Percentiles rank a stretch among this genome's conserved stretches.
Evolutionary conservation across 2,329 filamentous ascomycete genomes (phyloP).

Genomic region (Keithomyces neogunnii): DNA sequence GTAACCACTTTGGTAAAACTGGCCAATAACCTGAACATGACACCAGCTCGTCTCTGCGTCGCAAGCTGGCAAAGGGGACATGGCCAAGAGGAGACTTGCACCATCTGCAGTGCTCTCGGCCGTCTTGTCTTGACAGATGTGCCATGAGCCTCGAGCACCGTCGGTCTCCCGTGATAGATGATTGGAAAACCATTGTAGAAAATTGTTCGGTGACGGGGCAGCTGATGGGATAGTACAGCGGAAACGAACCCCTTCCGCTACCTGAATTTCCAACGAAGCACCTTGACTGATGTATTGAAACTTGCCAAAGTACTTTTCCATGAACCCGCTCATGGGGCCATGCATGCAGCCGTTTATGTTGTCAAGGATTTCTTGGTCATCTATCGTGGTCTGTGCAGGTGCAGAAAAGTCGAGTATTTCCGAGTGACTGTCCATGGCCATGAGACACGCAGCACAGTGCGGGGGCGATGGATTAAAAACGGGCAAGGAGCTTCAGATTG

Average conservation of each 20-base stretch:
- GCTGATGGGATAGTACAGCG: not conserved
- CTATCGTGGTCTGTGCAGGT: slow-evolving; percentile 2
- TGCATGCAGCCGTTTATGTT: slow-evolving; percentile 12
- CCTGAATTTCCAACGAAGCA: slow-evolving; percentile 5
- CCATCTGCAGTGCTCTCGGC: slow-evolving; percentile 3
- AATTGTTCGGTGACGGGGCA: not conserved
- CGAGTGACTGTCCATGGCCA: slow-evolving; percentile 5
- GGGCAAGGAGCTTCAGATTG: not conserved
- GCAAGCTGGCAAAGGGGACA: slow-evolving; percentile 4
- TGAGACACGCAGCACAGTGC: not conserved
- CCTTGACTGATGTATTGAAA: slow-evolving; percentile 9
- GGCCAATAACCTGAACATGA: slow-evolving; percentile 11
- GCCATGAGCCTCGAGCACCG: slow-evolving; percentile 11
- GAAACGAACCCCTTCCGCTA: not conserved
- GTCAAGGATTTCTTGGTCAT: slow-evolving; percentile 11
- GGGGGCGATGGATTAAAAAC: not conserved
- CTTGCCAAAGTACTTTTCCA: slow-evolving; percentile 9
- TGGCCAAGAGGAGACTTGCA: not conserved
- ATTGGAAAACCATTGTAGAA: slow-evolving; percentile 11
- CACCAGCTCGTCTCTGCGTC: slow-evolving; percentile 7
- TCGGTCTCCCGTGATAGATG: slow-evolving; percentile 8
- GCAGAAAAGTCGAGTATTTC: not conserved
- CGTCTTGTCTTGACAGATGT: slow-evolving; percentile 5
- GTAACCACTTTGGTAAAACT: slow-evolving; percentile 5
- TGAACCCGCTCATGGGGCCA: slow-evolving; percentile 11